A percentile compares a stretch with the other conserved stretches of the same genome.
These are phyloP conservation scores for Carnegiea gigantea DNA, from an alignment of 179 eudicot species.

Conservation along the genomic window DNA sequence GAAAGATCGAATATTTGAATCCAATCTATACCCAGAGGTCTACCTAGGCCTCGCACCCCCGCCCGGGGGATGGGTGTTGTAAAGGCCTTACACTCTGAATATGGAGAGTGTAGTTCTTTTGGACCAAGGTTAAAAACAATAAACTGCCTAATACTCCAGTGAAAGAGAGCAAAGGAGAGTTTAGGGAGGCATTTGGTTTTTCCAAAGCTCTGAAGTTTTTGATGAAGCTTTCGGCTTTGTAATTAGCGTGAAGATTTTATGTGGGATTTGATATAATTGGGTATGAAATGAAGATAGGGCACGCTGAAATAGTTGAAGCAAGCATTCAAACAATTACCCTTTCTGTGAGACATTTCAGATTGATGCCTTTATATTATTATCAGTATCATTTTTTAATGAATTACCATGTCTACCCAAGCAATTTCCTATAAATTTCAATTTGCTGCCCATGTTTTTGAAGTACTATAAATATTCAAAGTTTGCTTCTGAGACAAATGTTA, in stretches of 20 bases:
- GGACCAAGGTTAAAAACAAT: background rate
- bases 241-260: background rate
- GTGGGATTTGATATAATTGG: background rate
- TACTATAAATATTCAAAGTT: too few species aligned
- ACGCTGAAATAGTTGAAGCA: background rate
- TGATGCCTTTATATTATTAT: too few species aligned
- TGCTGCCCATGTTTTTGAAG: too few species aligned
- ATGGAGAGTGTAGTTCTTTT: background rate
- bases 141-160: too few species aligned
- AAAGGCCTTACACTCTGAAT: background rate
- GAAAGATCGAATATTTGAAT: background rate
- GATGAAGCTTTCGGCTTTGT: background rate
- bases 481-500: too few species aligned
- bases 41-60: background rate
- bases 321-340: background rate
- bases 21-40: background rate
- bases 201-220: background rate
- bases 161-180: background rate
- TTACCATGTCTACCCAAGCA: background rate
- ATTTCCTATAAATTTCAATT: background rate
- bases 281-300: background rate
- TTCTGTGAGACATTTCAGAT: background rate
- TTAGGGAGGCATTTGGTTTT: background rate
- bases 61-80: too few species aligned
- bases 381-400: too few species aligned